Base-by-base conservation (phyloP, 192 early-diverging fungal genomes). In the Chytriomyces sp. region DNA sequence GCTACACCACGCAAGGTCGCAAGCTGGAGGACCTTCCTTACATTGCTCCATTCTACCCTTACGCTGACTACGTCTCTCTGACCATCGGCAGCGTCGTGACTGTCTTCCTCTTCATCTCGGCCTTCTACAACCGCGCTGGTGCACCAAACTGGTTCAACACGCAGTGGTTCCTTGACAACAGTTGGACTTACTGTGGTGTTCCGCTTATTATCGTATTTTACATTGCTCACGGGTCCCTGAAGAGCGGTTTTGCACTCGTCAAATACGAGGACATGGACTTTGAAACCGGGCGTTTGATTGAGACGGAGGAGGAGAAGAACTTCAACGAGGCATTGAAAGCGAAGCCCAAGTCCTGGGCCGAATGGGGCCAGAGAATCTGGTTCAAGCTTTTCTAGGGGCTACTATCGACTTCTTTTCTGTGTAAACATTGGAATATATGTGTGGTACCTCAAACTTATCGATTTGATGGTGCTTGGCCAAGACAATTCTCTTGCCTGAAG, bases 21-120 rank as follows among this genome's bases (percentile, higher is more conserved):
- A 49, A 58, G 37, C 22, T 75, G 25, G 52, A 66, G 10, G 74
- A 75, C 64, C 44, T 75, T 7, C 65, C 57, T n/a, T 75, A 75
- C 65, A 26, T 41, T 30, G 65, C 64, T 3, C 74, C 74, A 7
- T 64, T 67, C 44, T 67, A 60, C 37, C 74, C 74, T 17, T 69
- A 53, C 64, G 28, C 56, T 5, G 64, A 75, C 59, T 61, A 61
- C 59, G 0, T 75, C 17, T 39, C 64, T 28, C 41, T 75, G 8
- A 52, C 39, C 0, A 49, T 75, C n/a, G 66, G 74, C 32, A 10
- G 19, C 0, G 39, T 69, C 56, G 66, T 75, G 25, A 52, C 58
- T 22, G 31, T 30, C 34, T 67, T 59, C 58, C 8, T 75, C 4
- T 26, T 75, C 4, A 14, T 70, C 17, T 57, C 68, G 26, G 56